Base-by-base conservation (phyloP, 345 rosid genomes). In the Eucalyptus dawsonii region DNA sequence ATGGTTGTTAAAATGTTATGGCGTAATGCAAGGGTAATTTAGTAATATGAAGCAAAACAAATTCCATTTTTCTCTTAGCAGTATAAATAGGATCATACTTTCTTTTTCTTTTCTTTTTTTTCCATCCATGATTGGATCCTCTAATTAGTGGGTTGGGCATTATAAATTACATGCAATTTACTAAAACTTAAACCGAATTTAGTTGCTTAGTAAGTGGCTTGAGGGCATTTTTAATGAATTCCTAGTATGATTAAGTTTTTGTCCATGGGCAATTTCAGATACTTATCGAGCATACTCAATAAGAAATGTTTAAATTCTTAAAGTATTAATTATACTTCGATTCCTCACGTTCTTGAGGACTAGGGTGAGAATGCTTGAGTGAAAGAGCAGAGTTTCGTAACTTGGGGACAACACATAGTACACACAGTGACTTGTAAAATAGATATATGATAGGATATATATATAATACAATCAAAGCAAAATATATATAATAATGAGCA, bases 371-470 rank as follows among this genome's bases (percentile, higher is more conserved):
- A 53, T 53, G 11, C 58, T 19, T 8, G 25, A 53, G 25, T 53
- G 25, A 19, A 53, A 0, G 5, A 53, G 58, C 0, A 21, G 1
- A 53, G 5, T 21, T 53, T 8, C 1, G 2, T 53, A 21, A 21
- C 25, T 21, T 53, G 2, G 0, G 1, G 25, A 21, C 25, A 53
- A 53, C 25, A 21, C 5, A 53, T 8, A 3, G 2, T 0, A 53
- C 24, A 53, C 5, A 8, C 0, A 19, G 2, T 53, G 24, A 3
- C 24, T 53, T 19, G 5, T 19, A 2, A 53, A 53, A 53, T 53
- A 19, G 1, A 53, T 19, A 53, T 53, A 53, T 53, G 24, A 53
- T 21, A 0, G 24, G 5, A 53, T 49, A 51, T 16, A 51, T 6
- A 14, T 50, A 25, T 6, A 11, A 60, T 13, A 62, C 6, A 62